phyloP scores from a whole-genome alignment of 352 stramenopile genomes.

The Pythium graminicola region DNA sequence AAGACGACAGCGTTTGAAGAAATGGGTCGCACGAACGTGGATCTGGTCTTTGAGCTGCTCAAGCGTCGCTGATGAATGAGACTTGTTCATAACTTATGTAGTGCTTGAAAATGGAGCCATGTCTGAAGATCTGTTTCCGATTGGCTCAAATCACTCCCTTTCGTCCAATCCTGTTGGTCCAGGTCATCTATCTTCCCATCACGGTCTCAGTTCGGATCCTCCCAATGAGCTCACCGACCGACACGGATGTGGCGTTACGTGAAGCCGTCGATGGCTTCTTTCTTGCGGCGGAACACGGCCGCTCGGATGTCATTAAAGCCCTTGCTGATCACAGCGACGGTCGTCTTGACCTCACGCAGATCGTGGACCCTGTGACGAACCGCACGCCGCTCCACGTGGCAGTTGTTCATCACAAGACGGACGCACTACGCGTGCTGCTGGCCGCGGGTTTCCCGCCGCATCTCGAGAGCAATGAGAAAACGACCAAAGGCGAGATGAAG shows the following conservation, averaged over 20 bases:
- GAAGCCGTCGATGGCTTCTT: conserved; percentile 80
- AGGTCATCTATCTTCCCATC: not conserved
- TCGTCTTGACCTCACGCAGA: conserved; percentile 36
- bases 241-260: conserved; percentile 31
- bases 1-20: conserved; percentile 97
- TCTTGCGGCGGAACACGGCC: conserved; percentile 70
- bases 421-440: conserved; percentile 73
- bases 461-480: conserved; percentile 25
- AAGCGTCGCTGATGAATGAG: conserved; percentile 54
- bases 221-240: not conserved
- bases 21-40: conserved; percentile 97
- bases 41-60: conserved; percentile 97
- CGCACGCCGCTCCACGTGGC: conserved; percentile 74
- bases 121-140: not conserved
- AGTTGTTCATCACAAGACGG: conserved; percentile 60
- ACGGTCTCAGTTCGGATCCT: conserved; percentile 2
- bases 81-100: not conserved
- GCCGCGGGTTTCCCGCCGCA: conserved; percentile 68
- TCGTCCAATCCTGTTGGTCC: conserved; percentile 1
- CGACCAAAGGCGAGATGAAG: conserved; percentile 7
- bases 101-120: conserved; percentile 7
- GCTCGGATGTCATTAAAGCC: conserved; percentile 80
- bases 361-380: conserved; percentile 56
- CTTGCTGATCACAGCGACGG: conserved; percentile 61
- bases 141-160: conserved; percentile 5